phyloP scores from a whole-genome alignment of 352 stramenopile species.

The Hyphochytrium catenoides region DNA sequence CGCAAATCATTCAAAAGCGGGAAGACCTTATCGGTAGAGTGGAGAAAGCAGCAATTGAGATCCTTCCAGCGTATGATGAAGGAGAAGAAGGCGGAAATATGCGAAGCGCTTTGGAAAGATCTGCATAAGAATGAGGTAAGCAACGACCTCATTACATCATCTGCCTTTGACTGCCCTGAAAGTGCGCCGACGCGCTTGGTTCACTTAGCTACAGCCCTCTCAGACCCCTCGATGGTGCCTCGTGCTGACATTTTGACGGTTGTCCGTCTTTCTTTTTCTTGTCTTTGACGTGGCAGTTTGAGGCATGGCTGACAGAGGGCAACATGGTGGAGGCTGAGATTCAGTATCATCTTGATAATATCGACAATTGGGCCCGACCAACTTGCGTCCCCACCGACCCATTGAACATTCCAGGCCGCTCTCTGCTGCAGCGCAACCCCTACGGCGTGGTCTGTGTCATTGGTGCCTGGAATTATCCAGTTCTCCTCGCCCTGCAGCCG shows the following conservation, averaged over 20 bases:
- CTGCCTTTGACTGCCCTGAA: too few relatives aligned
- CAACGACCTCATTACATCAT: too few relatives aligned
- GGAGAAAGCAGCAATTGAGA: conserved; percentile 19
- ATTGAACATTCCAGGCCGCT: conserved; percentile 22
- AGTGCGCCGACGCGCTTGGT: too few relatives aligned
- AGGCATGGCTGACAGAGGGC: conserved; percentile 29
- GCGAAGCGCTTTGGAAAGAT: conserved; percentile 28
- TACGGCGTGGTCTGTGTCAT: conserved; percentile 67
- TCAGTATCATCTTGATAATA: conserved; percentile 39
- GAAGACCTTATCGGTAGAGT: conserved; percentile 17
- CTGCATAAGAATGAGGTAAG: conserved; percentile 46
- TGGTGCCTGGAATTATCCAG: conserved; percentile 74
- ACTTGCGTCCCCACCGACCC: conserved; percentile 22
- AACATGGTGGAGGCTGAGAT: conserved; percentile 26
- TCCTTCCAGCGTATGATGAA: conserved; percentile 21
- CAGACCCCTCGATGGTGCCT: too few relatives aligned
- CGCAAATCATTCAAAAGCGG: conserved; percentile 21
- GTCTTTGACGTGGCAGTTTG: too few relatives aligned
- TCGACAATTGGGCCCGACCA: conserved; percentile 32
- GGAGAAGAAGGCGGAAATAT: conserved; percentile 20
- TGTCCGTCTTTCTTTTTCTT: too few relatives aligned
- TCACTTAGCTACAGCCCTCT: too few relatives aligned
- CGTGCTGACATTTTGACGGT: too few relatives aligned
- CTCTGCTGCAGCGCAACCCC: conserved; percentile 34
- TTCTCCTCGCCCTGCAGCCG: conserved; percentile 43